Evolutionary conservation across 2,329 filamentous ascomycete genomes (phyloP), one percentile per base, ranked within the genome.

Genomic region (Parafenestella ontariensis): DNA sequence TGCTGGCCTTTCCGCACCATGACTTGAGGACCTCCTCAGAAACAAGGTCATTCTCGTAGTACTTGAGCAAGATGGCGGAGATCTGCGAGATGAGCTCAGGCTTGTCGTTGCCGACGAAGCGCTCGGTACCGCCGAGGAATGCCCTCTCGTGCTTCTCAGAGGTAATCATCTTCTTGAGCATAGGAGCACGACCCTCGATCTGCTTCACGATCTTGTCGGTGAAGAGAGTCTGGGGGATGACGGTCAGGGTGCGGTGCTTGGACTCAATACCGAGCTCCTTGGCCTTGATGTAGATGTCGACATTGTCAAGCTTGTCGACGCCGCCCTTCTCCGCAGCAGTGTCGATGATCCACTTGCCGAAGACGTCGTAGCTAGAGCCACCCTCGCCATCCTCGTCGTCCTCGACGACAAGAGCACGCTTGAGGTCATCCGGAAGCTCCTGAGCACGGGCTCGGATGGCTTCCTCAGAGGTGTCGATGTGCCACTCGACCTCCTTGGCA

Each of bases 141-240:
- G 95, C 91, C 84, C 95, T 97, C 81, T 98, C 89, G 75, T 98
- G 94, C 69, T 91, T 90, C 70, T 99, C 95, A 40, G 92, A 95
- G 44, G 87, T 93, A 69, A 95, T 86, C 79, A 96, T 84, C 88
- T 94, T 92, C 84, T 96, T 95, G 64, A 99, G 86, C 86, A 99
- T 90, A 68, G 83, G 82, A 62, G 90, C 89, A 64, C 94, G 93
- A 78, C 85, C 87, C 60, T 89, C 85, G 60, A 99, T 93, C 81
- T 99, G 92, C 77, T 90, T 87, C 74, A 89, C 83, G 62, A 98
- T 93, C 76, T 91, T 89, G 72, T 96, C 89, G 76, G 96, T 88
- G 76, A 99, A 99, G 67, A 99, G 84, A 64, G 91, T 94, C 83
- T 96, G 92, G 44, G 93, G 91, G 40, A 99, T 87, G 54, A 99